These are phyloP conservation scores for Phytopythium chamaehyphon DNA, from an alignment of 352 stramenopile genomes.

Conservation along the genomic window DNA sequence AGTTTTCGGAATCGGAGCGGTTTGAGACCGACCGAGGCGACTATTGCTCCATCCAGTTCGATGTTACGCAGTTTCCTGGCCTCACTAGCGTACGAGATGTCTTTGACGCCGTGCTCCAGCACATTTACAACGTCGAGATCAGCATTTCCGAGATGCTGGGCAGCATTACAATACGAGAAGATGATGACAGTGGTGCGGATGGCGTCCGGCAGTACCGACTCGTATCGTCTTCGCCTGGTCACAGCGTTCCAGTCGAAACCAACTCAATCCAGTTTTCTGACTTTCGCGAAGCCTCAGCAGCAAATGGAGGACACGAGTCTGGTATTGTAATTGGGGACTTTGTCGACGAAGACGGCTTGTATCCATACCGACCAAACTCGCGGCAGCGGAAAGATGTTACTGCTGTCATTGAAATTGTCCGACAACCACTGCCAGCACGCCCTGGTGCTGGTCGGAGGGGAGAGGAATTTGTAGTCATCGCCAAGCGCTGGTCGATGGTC, in stretches of 20 bases:
- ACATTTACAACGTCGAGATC: slow-evolving; percentile 44
- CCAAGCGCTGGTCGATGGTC: slow-evolving; percentile 28
- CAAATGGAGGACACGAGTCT: slow-evolving; percentile 9
- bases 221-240: slow-evolving; percentile 12
- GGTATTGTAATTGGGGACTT: slow-evolving; percentile 27
- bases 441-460: slow-evolving; percentile 1
- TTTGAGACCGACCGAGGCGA: slow-evolving; percentile 30
- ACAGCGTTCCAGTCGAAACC: slow-evolving; percentile 20
- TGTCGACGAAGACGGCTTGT: slow-evolving; percentile 34
- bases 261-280: slow-evolving; percentile 41
- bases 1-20: slow-evolving; percentile 27
- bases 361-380: slow-evolving; percentile 20
- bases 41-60: slow-evolving; percentile 30
- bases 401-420: slow-evolving; percentile 19
- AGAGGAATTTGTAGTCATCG: slow-evolving; percentile 21
- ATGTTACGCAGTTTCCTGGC: slow-evolving; percentile 29
- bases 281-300: slow-evolving; percentile 13
- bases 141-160: slow-evolving; percentile 37
- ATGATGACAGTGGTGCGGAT: slow-evolving; percentile 27
- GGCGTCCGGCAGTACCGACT: slow-evolving; percentile 30
- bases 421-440: slow-evolving; percentile 10
- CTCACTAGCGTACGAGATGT: slow-evolving; percentile 20
- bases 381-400: slow-evolving; percentile 27
- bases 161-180: slow-evolving; percentile 41
- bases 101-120: slow-evolving; percentile 32